Percentiles rank a stretch among this genome's conserved stretches.
Conservation (phyloP, 768 basidiomycete genomes). For the Termitomyces sp. region DNA sequence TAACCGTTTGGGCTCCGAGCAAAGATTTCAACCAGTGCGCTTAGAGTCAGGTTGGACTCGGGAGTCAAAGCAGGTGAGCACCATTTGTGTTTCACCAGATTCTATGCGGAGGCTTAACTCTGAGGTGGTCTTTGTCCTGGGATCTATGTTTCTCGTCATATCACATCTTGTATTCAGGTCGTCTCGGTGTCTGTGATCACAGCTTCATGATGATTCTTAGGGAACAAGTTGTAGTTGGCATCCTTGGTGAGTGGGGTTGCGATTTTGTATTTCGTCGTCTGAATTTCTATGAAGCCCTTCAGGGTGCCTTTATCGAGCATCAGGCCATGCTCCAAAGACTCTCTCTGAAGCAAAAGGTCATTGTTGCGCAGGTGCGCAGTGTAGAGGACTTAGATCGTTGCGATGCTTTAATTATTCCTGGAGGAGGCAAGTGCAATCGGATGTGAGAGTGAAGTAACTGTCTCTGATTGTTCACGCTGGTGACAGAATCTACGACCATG, state of each 20-base stretch:
- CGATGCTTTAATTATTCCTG: constrained; percentile 89
- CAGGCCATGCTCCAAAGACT: constrained; percentile 63
- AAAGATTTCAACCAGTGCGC: no score
- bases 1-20: not conserved
- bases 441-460: not conserved
- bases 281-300: constrained; percentile 58
- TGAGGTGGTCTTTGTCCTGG: not conserved
- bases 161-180: not conserved
- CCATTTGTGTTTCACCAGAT: not conserved
- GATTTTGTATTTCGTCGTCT: not conserved
- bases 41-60: constrained; percentile 1
- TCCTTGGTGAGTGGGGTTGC: constrained; percentile 40
- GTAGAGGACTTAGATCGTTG: constrained; percentile 71
- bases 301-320: constrained; percentile 93
- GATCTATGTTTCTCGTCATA: not conserved
- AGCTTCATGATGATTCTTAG: constrained; percentile 10
- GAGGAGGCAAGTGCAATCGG: constrained; percentile 58
- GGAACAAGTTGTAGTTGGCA: constrained; percentile 36
- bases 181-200: not conserved
- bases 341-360: constrained; percentile 40
- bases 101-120: not conserved
- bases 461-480: not conserved
- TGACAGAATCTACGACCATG: constrained; percentile 87
- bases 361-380: constrained; percentile 63
- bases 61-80: not conserved